A percentile compares a stretch with the other conserved stretches of the same genome.
These are phyloP conservation scores for Angomonas deanei DNA, from an alignment of 208 protist species.

Conservation along the genomic window DNA sequence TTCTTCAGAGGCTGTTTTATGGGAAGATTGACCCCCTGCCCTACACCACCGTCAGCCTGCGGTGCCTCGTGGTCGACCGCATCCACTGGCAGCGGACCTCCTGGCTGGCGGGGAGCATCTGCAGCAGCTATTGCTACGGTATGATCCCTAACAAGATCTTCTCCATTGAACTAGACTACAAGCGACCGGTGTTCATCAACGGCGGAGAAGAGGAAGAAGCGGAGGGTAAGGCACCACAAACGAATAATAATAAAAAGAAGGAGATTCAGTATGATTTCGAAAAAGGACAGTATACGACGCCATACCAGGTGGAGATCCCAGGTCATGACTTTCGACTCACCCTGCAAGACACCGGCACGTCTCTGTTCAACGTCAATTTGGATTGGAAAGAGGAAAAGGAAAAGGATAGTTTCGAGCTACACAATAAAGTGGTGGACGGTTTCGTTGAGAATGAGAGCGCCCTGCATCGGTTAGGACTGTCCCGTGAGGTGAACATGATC, in stretches of 20 bases:
- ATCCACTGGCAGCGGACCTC: conserved; percentile 82
- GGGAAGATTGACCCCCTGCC: conserved; percentile 58
- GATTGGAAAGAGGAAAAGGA: background rate
- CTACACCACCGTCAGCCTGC: conserved; percentile 67
- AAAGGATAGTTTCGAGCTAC: background rate
- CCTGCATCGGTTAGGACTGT: conserved; percentile 56
- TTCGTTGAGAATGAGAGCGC: conserved; percentile 85
- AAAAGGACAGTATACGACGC: conserved; percentile 35
- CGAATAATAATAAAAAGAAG: background rate
- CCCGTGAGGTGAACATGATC: conserved; percentile 81
- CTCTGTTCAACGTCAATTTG: conserved; percentile 43
- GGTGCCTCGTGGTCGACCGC: conserved; percentile 68
- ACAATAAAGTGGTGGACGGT: conserved; percentile 38
- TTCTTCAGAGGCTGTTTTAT: conserved; percentile 1
- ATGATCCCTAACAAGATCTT: conserved; percentile 68
- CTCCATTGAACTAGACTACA: conserved; percentile 71
- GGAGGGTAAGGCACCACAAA: background rate
- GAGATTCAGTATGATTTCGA: conserved; percentile 35
- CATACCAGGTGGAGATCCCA: conserved; percentile 51
- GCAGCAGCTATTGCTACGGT: conserved; percentile 71
- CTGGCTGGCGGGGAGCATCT: conserved; percentile 69
- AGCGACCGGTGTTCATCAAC: conserved; percentile 47
- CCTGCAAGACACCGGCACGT: conserved; percentile 54
- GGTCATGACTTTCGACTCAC: conserved; percentile 46
- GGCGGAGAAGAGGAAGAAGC: conserved; percentile 8